Percentiles rank a stretch among this genome's conserved stretches.
phyloP scores from a whole-genome alignment of 2,329 filamentous ascomycete species.

The Diplodia corticola region DNA sequence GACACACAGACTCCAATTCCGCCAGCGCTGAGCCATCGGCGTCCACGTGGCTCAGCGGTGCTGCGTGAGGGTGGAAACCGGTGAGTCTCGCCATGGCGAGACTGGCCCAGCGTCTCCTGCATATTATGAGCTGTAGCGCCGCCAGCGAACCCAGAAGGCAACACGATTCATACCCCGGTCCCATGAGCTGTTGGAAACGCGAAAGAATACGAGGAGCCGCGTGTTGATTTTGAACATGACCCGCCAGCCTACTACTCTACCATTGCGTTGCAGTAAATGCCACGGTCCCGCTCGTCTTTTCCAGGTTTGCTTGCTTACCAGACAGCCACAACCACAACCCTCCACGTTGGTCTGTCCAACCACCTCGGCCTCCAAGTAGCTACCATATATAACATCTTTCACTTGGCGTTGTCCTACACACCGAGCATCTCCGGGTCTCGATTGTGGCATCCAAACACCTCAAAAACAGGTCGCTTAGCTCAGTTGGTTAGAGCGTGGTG shows the following conservation, averaged over 20 bases:
- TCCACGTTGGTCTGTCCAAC: not conserved
- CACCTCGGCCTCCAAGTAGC: not conserved
- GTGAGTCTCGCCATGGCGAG: not conserved
- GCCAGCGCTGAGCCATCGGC: not conserved
- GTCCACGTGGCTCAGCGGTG: conserved; percentile 3
- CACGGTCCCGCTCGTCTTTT: not conserved
- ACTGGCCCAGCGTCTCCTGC: not conserved
- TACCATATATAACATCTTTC: not conserved
- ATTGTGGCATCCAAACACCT: no score
- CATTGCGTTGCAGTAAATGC: not conserved
- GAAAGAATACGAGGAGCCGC: not conserved
- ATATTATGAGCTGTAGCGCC: not conserved
- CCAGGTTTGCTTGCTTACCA: not conserved
- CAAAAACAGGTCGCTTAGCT: conserved; percentile 23
- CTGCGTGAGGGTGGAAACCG: not conserved
- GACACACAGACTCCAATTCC: not conserved
- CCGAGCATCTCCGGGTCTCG: no score
- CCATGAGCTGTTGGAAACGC: not conserved
- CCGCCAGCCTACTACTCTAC: not conserved
- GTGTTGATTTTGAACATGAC: not conserved
- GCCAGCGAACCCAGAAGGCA: not conserved
- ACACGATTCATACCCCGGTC: not conserved
- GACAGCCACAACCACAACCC: not conserved
- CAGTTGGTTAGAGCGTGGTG: conserved; percentile 28
- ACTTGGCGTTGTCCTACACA: no score